A percentile compares a stretch with the other conserved stretches of the same genome.
Conservation (phyloP, 768 basidiomycete species). For the Tricholoma bakamatsutake region DNA sequence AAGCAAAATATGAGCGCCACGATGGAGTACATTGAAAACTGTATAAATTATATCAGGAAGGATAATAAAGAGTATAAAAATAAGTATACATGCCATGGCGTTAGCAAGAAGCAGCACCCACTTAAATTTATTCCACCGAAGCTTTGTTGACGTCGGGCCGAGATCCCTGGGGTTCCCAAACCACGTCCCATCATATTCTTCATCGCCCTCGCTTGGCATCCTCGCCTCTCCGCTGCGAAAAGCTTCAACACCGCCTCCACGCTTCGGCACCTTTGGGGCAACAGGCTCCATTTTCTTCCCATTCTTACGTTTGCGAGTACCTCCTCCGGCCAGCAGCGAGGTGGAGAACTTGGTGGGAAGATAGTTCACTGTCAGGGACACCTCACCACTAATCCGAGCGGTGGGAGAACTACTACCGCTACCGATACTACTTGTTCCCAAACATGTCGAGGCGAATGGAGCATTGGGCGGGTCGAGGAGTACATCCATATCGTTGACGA, state of each 20-base stretch:
- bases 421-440: slow-evolving; percentile 2
- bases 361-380: slow-evolving; percentile 45
- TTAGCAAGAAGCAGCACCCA: slow-evolving; percentile 73
- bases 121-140: slow-evolving; percentile 53
- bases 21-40: slow-evolving; percentile 55
- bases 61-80: background rate
- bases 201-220: slow-evolving; percentile 32
- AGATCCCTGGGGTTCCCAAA: slow-evolving; percentile 14
- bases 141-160: background rate
- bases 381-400: slow-evolving; percentile 20
- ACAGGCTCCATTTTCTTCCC: slow-evolving; percentile 7
- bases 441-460: slow-evolving; percentile 33
- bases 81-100: slow-evolving; percentile 29
- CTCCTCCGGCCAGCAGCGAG: slow-evolving; percentile 31
- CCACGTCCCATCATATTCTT: slow-evolving; percentile 15
- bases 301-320: slow-evolving; percentile 21
- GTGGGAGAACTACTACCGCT: slow-evolving; percentile 3
- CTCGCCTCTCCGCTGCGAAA: slow-evolving; percentile 46
- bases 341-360: slow-evolving; percentile 59
- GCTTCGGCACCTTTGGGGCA: slow-evolving; percentile 42
- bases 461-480: slow-evolving; percentile 33
- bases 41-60: slow-evolving; percentile 1
- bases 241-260: slow-evolving; percentile 45
- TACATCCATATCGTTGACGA: slow-evolving; percentile 32
- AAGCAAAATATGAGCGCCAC: slow-evolving; percentile 57